Percentiles rank a stretch among this genome's conserved stretches.
These are phyloP conservation scores for Omphalotus olearius DNA, from an alignment of 1,284 basidiomycete genomes.

Conservation along the genomic window DNA sequence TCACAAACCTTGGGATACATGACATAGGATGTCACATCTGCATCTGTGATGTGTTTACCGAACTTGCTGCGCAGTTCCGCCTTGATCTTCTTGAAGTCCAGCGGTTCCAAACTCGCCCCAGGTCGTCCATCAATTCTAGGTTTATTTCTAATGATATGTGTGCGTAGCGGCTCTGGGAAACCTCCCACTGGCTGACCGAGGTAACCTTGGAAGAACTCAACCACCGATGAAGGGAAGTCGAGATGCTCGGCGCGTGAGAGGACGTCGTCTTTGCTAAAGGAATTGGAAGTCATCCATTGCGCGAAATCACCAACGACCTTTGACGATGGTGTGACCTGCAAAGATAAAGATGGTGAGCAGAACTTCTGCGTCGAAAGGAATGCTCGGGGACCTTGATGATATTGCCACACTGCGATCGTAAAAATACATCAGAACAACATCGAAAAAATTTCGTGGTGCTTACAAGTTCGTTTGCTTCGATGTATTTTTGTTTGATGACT, in stretches of 20 bases:
- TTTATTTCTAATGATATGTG: constrained; percentile 91
- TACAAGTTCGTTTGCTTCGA: constrained; percentile 91
- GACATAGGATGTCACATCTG: constrained; percentile 92
- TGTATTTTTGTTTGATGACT: constrained; percentile 99
- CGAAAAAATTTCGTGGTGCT: constrained; percentile 24
- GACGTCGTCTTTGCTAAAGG: constrained; percentile 84
- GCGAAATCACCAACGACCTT: constrained; percentile 99
- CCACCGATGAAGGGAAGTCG: constrained; percentile 96
- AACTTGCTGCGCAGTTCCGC: constrained; percentile 90
- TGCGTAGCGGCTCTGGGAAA: constrained; percentile 96
- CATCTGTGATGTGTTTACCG: constrained; percentile 90
- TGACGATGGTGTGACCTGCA: constrained; percentile 92
- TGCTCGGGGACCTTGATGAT: constrained; percentile 74
- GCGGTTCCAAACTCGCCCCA: constrained; percentile 80
- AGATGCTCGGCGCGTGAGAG: constrained; percentile 82
- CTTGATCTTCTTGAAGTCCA: constrained; percentile 97
- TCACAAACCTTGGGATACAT: constrained; percentile 86
- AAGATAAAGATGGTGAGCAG: not conserved
- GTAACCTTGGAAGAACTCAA: constrained; percentile 97
- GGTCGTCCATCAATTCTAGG: constrained; percentile 92
- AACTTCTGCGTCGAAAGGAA: too few relatives aligned
- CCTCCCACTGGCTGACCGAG: constrained; percentile 96
- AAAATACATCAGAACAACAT: constrained; percentile 16
- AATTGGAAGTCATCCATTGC: constrained; percentile 98
- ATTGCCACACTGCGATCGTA: constrained; percentile 78